Evolutionary conservation across 352 stramenopile species (phyloP).

Genomic region (Phytophthora agathidicida): DNA sequence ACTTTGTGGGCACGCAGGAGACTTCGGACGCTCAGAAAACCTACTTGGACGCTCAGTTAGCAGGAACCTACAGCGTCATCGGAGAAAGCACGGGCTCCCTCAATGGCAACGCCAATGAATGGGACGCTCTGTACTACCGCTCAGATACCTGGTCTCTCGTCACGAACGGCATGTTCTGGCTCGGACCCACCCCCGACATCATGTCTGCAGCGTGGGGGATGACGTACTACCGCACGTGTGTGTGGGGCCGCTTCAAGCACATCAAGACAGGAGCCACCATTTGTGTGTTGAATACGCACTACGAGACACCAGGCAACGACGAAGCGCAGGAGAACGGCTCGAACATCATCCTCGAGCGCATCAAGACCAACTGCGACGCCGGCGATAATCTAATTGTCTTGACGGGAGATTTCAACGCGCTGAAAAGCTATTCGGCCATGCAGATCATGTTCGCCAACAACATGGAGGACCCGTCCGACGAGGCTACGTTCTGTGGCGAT

Average conservation of each 20-base stretch:
- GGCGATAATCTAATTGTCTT: slow-evolving; percentile 69
- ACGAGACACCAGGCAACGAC: slow-evolving; percentile 80
- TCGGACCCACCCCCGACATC: slow-evolving; percentile 57
- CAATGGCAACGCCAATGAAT: slow-evolving; percentile 61
- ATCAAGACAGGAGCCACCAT: slow-evolving; percentile 61
- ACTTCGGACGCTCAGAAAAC: slow-evolving; percentile 73
- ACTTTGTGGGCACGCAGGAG: slow-evolving; percentile 86
- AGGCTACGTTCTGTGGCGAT: slow-evolving; percentile 73
- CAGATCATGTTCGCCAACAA: slow-evolving; percentile 56
- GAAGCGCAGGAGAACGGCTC: slow-evolving; percentile 71
- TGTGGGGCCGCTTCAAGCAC: slow-evolving; percentile 79
- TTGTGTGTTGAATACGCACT: slow-evolving; percentile 85
- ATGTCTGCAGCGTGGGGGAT: slow-evolving; percentile 69
- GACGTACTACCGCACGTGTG: slow-evolving; percentile 73
- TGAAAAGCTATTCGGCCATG: slow-evolving; percentile 69
- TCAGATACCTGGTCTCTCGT: slow-evolving; percentile 60
- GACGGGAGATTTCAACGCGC: slow-evolving; percentile 76
- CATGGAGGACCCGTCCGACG: slow-evolving; percentile 52
- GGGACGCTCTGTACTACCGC: slow-evolving; percentile 73
- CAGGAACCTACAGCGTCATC: slow-evolving; percentile 66
- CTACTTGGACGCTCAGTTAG: slow-evolving; percentile 62
- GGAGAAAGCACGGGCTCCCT: slow-evolving; percentile 64
- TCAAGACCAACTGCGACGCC: slow-evolving; percentile 53
- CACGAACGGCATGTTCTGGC: slow-evolving; percentile 73
- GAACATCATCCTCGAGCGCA: slow-evolving; percentile 65